phyloP scores from a whole-genome alignment of 306 rosid genomes.

The Medicago ruthenica region DNA sequence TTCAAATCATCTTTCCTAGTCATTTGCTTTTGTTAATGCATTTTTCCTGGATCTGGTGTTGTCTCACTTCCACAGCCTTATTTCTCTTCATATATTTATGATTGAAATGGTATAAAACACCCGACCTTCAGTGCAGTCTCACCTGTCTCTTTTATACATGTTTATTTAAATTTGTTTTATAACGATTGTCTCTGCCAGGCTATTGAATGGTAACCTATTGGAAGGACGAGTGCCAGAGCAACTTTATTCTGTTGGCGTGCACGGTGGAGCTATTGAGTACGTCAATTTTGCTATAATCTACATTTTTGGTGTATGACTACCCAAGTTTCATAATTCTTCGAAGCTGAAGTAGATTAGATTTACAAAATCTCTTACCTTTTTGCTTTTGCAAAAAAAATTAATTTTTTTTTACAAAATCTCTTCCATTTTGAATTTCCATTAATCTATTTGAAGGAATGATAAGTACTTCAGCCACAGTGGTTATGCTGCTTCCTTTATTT shows the following conservation, averaged over 20 bases:
- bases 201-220: constrained; percentile 80
- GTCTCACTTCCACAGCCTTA: neutral
- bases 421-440: neutral
- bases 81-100: neutral
- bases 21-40: too few species aligned
- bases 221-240: constrained; percentile 91
- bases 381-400: too few species aligned
- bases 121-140: neutral
- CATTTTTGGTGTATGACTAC: constrained; percentile 4
- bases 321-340: constrained; percentile 4
- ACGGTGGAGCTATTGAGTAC: constrained; percentile 96
- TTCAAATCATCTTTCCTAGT: too few species aligned
- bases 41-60: neutral
- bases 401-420: neutral
- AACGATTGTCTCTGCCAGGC: constrained; percentile 54
- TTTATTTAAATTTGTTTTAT: constrained; percentile 37
- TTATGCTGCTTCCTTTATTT: constrained; percentile 2
- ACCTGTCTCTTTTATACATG: neutral
- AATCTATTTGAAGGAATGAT: neutral
- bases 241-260: constrained; percentile 89
- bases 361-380: neutral
- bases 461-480: neutral
- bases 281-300: constrained; percentile 40
- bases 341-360: neutral
- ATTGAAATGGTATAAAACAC: neutral